phyloP scores from a whole-genome alignment of 2,329 filamentous ascomycete genomes.

The Lasiodiplodia sp. region DNA sequence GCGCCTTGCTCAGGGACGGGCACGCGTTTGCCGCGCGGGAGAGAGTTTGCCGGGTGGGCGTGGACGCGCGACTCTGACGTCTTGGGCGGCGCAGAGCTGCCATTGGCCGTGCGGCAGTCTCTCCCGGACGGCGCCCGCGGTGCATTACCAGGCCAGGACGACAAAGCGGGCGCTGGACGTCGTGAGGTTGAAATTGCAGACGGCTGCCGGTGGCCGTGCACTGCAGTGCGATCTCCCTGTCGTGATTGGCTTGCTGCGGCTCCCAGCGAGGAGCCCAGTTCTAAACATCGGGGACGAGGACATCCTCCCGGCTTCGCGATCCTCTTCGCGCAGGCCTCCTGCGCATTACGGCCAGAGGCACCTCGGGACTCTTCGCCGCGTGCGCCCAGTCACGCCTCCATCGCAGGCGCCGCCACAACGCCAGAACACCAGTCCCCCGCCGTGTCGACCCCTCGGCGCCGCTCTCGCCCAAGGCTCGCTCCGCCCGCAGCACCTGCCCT shows the following conservation, averaged over 20 bases:
- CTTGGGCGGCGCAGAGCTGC: not conserved
- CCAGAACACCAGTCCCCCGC: not conserved
- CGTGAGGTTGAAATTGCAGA: conserved; percentile 1
- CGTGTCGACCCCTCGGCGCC: not conserved
- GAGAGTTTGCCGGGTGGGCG: not conserved
- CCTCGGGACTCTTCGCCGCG: not conserved
- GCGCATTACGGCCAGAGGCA: conserved; percentile 3
- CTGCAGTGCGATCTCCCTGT: conserved; percentile 6
- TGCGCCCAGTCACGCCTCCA: not conserved
- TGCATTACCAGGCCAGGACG: not conserved
- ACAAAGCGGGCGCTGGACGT: not conserved
- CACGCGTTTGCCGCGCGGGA: not conserved
- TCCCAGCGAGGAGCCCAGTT: conserved; percentile 15
- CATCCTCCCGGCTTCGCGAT: conserved; percentile 15
- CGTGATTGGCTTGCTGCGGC: conserved; percentile 20
- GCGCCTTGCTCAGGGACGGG: not conserved
- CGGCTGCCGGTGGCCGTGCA: conserved; percentile 10
- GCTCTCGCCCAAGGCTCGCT: not conserved
- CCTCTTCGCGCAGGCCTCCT: conserved; percentile 9
- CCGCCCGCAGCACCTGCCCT: not conserved
- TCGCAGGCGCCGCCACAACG: conserved; percentile 19
- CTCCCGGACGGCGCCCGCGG: not conserved
- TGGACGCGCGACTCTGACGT: not conserved
- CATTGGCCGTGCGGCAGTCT: conserved; percentile 6
- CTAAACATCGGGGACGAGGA: conserved; percentile 22